Conservation (phyloP, 352 stramenopile species). For the Pythium aphanidermatum region DNA sequence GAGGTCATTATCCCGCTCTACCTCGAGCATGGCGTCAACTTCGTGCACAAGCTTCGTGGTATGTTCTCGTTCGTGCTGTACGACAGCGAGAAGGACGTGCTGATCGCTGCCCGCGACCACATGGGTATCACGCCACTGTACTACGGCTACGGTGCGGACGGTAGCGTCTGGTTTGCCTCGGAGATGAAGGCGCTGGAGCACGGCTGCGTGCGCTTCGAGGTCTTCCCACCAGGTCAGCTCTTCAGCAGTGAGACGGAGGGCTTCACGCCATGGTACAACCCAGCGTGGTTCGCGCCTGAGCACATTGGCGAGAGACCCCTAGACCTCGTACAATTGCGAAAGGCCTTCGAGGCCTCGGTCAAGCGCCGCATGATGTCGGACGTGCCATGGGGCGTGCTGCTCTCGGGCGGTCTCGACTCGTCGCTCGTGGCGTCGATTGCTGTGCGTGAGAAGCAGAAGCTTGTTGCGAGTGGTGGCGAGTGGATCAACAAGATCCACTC, state of each 20-base stretch:
- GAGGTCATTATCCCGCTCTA: constrained; percentile 98
- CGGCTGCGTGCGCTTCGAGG: constrained; percentile 75
- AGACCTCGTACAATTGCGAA: constrained; percentile 73
- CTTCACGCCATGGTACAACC: constrained; percentile 95
- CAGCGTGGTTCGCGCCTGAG: constrained; percentile 85
- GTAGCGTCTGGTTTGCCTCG: constrained; percentile 94
- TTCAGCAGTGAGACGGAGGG: constrained; percentile 84
- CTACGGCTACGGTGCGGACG: constrained; percentile 97
- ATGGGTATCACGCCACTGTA: constrained; percentile 99
- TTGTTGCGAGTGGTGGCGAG: constrained; percentile 65
- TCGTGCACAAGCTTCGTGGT: constrained; percentile 90
- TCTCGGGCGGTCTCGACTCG: constrained; percentile 97
- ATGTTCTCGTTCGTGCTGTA: constrained; percentile 99
- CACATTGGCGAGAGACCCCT: constrained; percentile 57
- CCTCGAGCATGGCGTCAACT: constrained; percentile 83
- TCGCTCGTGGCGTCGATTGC: constrained; percentile 97
- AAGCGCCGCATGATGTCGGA: constrained; percentile 98
- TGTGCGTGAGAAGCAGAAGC: constrained; percentile 88
- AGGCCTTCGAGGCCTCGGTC: constrained; percentile 93
- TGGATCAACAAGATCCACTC: constrained; percentile 95
- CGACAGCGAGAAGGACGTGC: constrained; percentile 91
- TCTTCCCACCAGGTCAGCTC: constrained; percentile 89
- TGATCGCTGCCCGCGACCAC: constrained; percentile 94
- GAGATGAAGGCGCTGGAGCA: constrained; percentile 97
- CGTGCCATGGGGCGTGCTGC: constrained; percentile 97